Evolutionary conservation across 805 yeast genomes (phyloP).

Genomic region (Nakazawaea anatomiae): DNA sequence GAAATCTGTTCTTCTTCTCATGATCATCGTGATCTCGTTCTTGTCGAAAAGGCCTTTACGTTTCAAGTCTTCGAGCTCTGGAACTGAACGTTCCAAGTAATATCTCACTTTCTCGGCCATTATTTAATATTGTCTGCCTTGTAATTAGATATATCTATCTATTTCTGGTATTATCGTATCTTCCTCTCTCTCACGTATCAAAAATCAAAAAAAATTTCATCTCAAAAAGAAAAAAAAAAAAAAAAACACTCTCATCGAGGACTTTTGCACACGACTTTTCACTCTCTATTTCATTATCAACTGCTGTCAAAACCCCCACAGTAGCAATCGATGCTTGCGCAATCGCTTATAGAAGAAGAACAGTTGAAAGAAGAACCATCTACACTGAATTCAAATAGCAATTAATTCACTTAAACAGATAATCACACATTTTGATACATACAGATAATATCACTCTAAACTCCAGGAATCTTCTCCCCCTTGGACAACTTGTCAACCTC

Average conservation of each 20-base stretch:
- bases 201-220: too few relatives aligned
- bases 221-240: too few relatives aligned
- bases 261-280: neutral
- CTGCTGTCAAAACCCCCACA: neutral
- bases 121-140: neutral
- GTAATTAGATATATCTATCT: neutral
- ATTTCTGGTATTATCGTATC: neutral
- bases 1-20: conserved; percentile 92
- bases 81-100: conserved; percentile 66
- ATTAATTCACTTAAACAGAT: too few relatives aligned
- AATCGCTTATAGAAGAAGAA: too few relatives aligned
- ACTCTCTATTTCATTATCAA: neutral
- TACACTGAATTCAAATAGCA: too few relatives aligned
- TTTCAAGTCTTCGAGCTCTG: conserved; percentile 86
- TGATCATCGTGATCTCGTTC: conserved; percentile 74
- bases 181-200: neutral
- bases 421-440: neutral
- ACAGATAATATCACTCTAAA: neutral
- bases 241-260: neutral
- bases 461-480: conserved; percentile 8
- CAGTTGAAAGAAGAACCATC: too few relatives aligned
- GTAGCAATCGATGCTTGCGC: neutral
- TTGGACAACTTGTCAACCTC: conserved; percentile 3
- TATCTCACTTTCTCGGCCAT: conserved; percentile 43
- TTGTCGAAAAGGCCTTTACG: conserved; percentile 77